Evolutionary conservation across 768 basidiomycete genomes (phyloP).

Genomic region (Russula griseocarnosa): DNA sequence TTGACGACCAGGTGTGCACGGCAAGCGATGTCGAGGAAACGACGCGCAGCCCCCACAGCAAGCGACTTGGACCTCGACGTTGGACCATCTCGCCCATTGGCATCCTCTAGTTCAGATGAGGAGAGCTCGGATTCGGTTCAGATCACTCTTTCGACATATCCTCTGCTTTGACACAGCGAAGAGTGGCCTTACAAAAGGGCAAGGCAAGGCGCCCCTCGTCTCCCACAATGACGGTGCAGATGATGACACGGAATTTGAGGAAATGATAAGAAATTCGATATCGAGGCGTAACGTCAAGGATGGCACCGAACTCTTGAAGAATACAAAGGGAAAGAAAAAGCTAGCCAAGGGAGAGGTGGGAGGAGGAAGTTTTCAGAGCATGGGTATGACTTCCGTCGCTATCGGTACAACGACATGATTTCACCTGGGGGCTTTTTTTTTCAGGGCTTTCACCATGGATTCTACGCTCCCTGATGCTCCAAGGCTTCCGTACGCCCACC

Average conservation of each 20-base stretch:
- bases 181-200: slow-evolving; percentile 1
- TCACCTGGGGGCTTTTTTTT: slow-evolving; percentile 7
- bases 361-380: slow-evolving; percentile 93
- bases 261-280: slow-evolving; percentile 67
- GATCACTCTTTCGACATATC: slow-evolving; percentile 60
- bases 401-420: background rate
- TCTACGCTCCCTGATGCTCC: slow-evolving; percentile 79
- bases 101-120: slow-evolving; percentile 15
- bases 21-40: slow-evolving; percentile 7
- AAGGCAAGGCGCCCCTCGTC: slow-evolving; percentile 1
- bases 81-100: background rate
- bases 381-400: slow-evolving; percentile 53
- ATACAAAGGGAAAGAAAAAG: slow-evolving; percentile 68
- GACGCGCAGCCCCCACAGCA: background rate
- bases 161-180: slow-evolving; percentile 44
- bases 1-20: background rate
- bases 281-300: slow-evolving; percentile 67
- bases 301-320: slow-evolving; percentile 74
- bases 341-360: slow-evolving; percentile 73
- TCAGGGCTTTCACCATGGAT: slow-evolving; percentile 79
- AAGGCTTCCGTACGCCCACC: slow-evolving; percentile 92
- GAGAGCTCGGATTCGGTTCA: slow-evolving; percentile 22
- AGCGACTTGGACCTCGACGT: background rate
- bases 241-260: slow-evolving; percentile 49
- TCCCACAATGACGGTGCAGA: slow-evolving; percentile 41